Base-by-base conservation (phyloP, 2,329 filamentous ascomycete species). In the Cladosporium sp. region DNA sequence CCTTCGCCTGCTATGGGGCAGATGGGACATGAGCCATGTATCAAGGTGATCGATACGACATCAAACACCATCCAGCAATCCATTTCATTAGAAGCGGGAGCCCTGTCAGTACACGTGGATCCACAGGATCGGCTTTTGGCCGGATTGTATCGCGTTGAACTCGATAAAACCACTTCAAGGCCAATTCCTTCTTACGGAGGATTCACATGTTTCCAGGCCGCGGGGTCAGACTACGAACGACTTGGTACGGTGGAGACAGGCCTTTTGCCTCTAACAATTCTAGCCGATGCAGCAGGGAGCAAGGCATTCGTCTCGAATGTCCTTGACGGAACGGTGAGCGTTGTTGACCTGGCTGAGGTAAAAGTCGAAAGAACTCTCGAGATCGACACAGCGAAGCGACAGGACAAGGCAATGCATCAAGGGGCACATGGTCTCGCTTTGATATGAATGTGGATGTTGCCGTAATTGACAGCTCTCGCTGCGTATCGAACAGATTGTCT, bases 331-430 rank as follows among this genome's bases (percentile, higher is more conserved):
- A 54, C 52, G 2, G 39, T 54, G 18, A 49, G 43, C 15, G 22
- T 51, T 20, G 18, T 52, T 12, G 40, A 54, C 15, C n/a, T 43
- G 3, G 20, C 35, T 2, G n/a, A 36, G 15, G 49, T 52, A 43
- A 41, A 13, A 13, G 27, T 48, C 19, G 22, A 42, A 35, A 52
- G 39, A 13, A 47, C 32, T 3, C 18, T 54, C 18, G 39, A 52
- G 8, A 39, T 54, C 16, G 52, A 54, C 15, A 46, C 19, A 15
- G 39, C 35, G 16, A 22, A n/a, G 43, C 30, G 52, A 19, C 9
- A 16, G 39, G 52, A 54, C 33, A 54, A 54, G 40, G 18, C 15
- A 20, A 38, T 54, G 33, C 49, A 52, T 42, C 49, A 54, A 19
- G 52, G 52, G 8, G 52, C 52, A 32, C 52, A 54, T 42, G 52